Evolutionary conservation across 805 yeast genomes (phyloP), one percentile per base, ranked within the genome.

Genomic region (Tetrapisispora pingtungensis): DNA sequence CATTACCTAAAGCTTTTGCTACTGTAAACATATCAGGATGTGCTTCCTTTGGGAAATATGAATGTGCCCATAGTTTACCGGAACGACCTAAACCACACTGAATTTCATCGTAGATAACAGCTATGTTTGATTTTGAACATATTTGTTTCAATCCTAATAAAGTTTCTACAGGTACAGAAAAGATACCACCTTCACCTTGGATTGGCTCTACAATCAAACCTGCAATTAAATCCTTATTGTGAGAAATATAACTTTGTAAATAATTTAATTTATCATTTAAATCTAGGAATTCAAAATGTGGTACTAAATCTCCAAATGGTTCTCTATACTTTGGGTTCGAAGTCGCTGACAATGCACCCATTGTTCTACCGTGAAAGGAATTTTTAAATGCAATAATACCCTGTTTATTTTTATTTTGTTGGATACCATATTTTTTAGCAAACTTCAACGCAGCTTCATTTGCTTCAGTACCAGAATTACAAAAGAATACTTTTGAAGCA

Each of bases 101-200:
- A 57, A 90, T 90, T 68, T 90, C 98, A 68, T 90, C 98, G 62
- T 80, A 88, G 51, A 90, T 89, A 47, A 90, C 74, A 28, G 86
- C 60, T 10, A 84, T 94, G 44, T 83, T 78, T 53, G 81, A 72
- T 45, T 80, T 73, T 45, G 69, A 67, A 61, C 96, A 86, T 45
- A 84, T 65, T 54, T 75, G 64, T 53, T 82, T 80, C 60, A 90
- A 68, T 41, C 77, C 78, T 4, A 70, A 59, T 49, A 90, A 70
- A 59, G 85, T 88, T 36, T 79, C 84, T 0, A 65, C 53, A 33
- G 75, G 71, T 46, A 86, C 75, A 18, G 81, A 78, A 57, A 80
- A 78, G 17, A 90, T 81, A 46, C 98, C 98, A 46, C 98, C 97
- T 68, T 90, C 98, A 53, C 97, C 98, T 70, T 93, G 98, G 47